A percentile compares a stretch with the other conserved stretches of the same genome.
Evolutionary conservation across 148 eudicot species (phyloP).

Genomic region (Chenopodium album): DNA sequence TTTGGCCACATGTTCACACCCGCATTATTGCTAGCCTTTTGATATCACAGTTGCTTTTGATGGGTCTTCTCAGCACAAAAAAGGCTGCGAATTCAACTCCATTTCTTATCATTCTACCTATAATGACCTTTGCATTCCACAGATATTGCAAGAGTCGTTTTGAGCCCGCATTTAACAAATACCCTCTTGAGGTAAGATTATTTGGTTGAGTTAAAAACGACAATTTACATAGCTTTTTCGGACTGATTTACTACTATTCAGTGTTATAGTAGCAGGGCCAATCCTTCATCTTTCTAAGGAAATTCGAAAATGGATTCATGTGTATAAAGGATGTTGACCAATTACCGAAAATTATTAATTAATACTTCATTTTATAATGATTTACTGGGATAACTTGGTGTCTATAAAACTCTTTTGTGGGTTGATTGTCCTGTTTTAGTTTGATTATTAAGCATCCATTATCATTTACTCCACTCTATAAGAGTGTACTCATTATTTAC

Average conservation of each 20-base stretch:
- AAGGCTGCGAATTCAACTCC: conserved; percentile 92
- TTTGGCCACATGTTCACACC: conserved; percentile 96
- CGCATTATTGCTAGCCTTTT: conserved; percentile 87
- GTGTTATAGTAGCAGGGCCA: neutral
- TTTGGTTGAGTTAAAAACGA: neutral
- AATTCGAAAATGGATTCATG: neutral
- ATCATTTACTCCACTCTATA: too few species aligned
- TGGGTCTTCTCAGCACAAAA: conserved; percentile 90
- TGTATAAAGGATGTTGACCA: neutral
- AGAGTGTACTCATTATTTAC: too few species aligned
- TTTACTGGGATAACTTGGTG: too few species aligned
- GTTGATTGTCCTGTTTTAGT: too few species aligned
- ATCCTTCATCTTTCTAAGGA: neutral
- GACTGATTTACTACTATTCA: neutral
- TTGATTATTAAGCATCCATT: too few species aligned
- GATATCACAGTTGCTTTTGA: conserved; percentile 82
- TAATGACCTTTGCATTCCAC: conserved; percentile 82
- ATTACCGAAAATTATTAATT: too few species aligned
- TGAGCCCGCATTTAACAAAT: conserved; percentile 83
- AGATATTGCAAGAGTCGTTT: conserved; percentile 87
- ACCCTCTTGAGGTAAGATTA: conserved; percentile 81
- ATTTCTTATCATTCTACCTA: conserved; percentile 66
- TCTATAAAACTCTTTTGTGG: too few species aligned
- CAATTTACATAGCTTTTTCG: neutral
- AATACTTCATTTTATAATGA: too few species aligned